Evolutionary conservation across 768 basidiomycete genomes (phyloP).

Genomic region (Jaapia argillacea): DNA sequence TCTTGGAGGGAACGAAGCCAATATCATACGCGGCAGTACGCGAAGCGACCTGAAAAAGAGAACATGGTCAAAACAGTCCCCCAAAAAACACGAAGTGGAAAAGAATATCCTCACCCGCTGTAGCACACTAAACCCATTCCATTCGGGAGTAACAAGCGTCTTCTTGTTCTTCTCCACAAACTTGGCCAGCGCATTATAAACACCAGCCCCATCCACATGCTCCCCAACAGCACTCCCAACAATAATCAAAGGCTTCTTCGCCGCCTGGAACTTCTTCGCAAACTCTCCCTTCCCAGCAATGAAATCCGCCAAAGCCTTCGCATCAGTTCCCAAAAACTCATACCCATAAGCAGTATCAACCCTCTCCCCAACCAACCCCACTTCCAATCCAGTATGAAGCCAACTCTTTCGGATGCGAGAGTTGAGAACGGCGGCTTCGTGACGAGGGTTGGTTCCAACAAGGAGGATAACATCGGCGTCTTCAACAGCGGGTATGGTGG

Average conservation of each 20-base stretch:
- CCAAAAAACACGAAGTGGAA: background rate
- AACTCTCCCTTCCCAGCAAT: slow-evolving; percentile 71
- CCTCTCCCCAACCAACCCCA: slow-evolving; percentile 85
- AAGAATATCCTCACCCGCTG: slow-evolving; percentile 59
- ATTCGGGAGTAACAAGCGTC: slow-evolving; percentile 74
- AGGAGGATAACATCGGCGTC: slow-evolving; percentile 88
- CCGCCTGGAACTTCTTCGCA: slow-evolving; percentile 76
- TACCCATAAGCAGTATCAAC: slow-evolving; percentile 91
- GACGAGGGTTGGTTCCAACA: slow-evolving; percentile 92
- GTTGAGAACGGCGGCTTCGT: slow-evolving; percentile 96
- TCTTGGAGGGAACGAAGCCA: slow-evolving; percentile 82
- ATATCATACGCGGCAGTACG: slow-evolving; percentile 91
- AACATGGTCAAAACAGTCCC: slow-evolving; percentile 1
- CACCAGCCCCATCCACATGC: slow-evolving; percentile 73
- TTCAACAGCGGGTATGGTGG: slow-evolving; percentile 84
- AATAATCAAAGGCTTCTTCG: slow-evolving; percentile 88
- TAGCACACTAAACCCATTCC: slow-evolving; percentile 91
- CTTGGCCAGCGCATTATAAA: slow-evolving; percentile 67
- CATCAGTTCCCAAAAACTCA: slow-evolving; percentile 75
- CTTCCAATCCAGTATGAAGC: slow-evolving; percentile 78
- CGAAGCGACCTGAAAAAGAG: slow-evolving; percentile 60
- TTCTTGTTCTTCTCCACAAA: slow-evolving; percentile 73
- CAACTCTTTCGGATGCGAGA: slow-evolving; percentile 94
- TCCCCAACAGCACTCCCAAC: slow-evolving; percentile 84
- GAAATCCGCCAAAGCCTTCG: slow-evolving; percentile 70